Percentiles rank a stretch among this genome's conserved stretches.
phyloP scores from a whole-genome alignment of 2,329 filamentous ascomycete species.

The Clarireedia monteithiana region DNA sequence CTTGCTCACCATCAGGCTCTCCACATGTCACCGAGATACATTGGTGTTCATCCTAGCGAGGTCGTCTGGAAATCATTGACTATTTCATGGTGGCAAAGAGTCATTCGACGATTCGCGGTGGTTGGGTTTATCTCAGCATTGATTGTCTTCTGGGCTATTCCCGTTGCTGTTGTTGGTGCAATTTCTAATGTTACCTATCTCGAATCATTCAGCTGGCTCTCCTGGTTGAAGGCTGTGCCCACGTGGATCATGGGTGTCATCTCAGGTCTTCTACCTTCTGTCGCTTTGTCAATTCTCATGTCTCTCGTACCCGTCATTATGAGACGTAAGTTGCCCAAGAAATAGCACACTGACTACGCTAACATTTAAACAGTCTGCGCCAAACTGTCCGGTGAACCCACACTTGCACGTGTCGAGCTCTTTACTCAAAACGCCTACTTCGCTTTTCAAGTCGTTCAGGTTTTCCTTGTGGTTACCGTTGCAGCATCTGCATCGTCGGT shows the following conservation, averaged over 20 bases:
- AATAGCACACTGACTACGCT: slow-evolving; percentile 2
- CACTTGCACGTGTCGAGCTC: slow-evolving; percentile 71
- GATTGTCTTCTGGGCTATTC: slow-evolving; percentile 79
- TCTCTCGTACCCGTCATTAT: slow-evolving; percentile 77
- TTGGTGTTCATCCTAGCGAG: slow-evolving; percentile 74
- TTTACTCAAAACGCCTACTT: slow-evolving; percentile 92
- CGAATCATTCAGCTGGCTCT: slow-evolving; percentile 56
- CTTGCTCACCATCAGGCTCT: slow-evolving; percentile 80
- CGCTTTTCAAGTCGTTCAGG: slow-evolving; percentile 80
- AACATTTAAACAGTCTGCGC: slow-evolving; percentile 53
- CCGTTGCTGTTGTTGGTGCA: slow-evolving; percentile 70
- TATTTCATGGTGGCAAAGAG: slow-evolving; percentile 79
- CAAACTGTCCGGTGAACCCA: slow-evolving; percentile 72
- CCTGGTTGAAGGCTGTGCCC: slow-evolving; percentile 68
- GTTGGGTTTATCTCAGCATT: slow-evolving; percentile 66
- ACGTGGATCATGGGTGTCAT: slow-evolving; percentile 68
- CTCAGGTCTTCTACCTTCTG: slow-evolving; percentile 72
- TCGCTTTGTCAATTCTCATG: slow-evolving; percentile 77
- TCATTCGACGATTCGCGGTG: slow-evolving; percentile 63
- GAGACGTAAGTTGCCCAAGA: slow-evolving; percentile 47
- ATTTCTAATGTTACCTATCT: slow-evolving; percentile 79
- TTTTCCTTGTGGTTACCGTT: slow-evolving; percentile 82
- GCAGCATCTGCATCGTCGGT: slow-evolving; percentile 72
- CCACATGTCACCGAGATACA: slow-evolving; percentile 75
- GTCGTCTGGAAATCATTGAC: slow-evolving; percentile 82